These are phyloP conservation scores for Capsicum chinense DNA, from an alignment of 257 asterid genomes.

Conservation along the genomic window DNA sequence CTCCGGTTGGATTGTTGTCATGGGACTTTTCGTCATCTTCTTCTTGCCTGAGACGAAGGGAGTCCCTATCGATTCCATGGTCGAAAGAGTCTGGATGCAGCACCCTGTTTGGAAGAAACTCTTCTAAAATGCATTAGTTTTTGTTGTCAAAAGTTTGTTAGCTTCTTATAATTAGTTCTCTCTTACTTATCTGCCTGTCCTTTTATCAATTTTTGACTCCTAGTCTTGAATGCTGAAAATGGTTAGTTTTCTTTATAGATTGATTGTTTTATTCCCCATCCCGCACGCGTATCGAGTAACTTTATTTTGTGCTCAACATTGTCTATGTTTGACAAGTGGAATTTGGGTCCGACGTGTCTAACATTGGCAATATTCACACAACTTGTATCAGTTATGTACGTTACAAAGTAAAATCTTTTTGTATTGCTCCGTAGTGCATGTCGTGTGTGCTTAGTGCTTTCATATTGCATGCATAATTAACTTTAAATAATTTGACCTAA, in stretches of 20 bases:
- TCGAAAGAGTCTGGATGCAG: slow-evolving; percentile 43
- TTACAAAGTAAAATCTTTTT: too few species aligned
- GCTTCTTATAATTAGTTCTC: not conserved
- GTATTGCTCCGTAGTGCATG: too few species aligned
- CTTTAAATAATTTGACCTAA: too few species aligned
- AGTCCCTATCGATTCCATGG: slow-evolving; percentile 39
- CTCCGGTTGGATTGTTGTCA: slow-evolving; percentile 41
- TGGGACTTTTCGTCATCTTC: slow-evolving; percentile 42
- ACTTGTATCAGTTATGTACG: too few species aligned
- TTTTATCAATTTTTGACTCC: not conserved
- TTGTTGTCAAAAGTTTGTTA: not conserved
- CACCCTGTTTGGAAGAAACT: slow-evolving; percentile 46
- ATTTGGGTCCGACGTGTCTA: too few species aligned
- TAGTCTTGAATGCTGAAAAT: not conserved
- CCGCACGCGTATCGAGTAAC: too few species aligned
- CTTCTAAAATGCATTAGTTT: not conserved
- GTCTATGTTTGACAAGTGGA: too few species aligned
- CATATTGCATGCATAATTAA: too few species aligned
- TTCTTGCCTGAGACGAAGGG: slow-evolving; percentile 51
- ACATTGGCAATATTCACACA: too few species aligned
- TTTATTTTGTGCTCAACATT: not conserved
- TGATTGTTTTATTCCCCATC: too few species aligned
- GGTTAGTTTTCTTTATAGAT: too few species aligned
- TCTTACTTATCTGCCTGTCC: not conserved
- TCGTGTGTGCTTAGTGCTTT: too few species aligned